Evolutionary conservation across 2,329 filamentous ascomycete genomes (phyloP).

Genomic region (Drechmeria coniospora): DNA sequence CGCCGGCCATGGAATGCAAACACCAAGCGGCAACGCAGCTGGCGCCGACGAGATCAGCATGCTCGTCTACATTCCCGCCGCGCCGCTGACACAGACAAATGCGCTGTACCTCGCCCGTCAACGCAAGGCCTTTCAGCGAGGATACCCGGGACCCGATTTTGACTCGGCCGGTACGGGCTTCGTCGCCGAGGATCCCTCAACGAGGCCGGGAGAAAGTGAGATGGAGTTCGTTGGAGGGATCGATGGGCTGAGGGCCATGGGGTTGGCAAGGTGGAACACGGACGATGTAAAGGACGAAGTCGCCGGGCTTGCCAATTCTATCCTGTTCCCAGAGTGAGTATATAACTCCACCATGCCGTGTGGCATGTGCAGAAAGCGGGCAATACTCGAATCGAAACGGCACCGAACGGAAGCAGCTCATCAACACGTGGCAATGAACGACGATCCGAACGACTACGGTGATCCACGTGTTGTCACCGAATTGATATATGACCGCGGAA

Average conservation of each 20-base stretch:
- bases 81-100: conserved; percentile 41
- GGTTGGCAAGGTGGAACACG: conserved; percentile 33
- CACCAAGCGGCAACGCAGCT: conserved; percentile 8
- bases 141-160: conserved; percentile 39
- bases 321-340: conserved; percentile 3
- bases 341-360: no score
- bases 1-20: conserved; percentile 12
- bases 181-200: conserved; percentile 34
- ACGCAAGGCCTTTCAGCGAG: conserved; percentile 39
- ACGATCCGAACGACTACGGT: no score
- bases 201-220: conserved; percentile 32
- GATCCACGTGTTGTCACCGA: no score
- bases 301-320: conserved; percentile 36
- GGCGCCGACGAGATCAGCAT: conserved; percentile 25
- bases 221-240: conserved; percentile 34
- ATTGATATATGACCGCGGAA: no score
- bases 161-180: conserved; percentile 33
- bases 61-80: conserved; percentile 39
- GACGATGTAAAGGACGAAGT: conserved; percentile 34
- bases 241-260: conserved; percentile 40
- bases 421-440: no score
- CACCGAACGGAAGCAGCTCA: no score
- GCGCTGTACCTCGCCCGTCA: conserved; percentile 41
- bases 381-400: no score
- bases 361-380: no score